Conservation (phyloP, 176 grass and related monocot genomes). For the Oropetium thomaeum region DNA sequence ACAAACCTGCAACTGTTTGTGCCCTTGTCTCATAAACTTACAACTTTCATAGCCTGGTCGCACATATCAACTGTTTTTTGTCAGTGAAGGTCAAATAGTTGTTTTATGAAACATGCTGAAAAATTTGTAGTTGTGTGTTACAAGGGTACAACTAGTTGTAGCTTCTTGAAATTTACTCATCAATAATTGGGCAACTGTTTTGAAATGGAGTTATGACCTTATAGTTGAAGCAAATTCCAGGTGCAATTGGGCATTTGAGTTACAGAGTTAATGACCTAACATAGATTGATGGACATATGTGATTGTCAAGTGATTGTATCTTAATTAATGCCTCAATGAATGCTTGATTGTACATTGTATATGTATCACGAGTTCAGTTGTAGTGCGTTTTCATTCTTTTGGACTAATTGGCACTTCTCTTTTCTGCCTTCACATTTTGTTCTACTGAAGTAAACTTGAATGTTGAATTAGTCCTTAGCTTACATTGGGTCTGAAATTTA, state of each 20-base stretch:
- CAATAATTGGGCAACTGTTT: neutral
- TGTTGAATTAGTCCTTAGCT: constrained; percentile 1
- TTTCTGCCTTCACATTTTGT: constrained; percentile 20
- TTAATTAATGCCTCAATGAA: constrained; percentile 11
- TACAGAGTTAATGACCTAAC: neutral
- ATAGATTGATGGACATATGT: neutral
- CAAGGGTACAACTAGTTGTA: no score
- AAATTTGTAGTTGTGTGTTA: no score
- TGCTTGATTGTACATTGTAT: constrained; percentile 11
- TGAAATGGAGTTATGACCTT: neutral
- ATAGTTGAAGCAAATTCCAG: neutral
- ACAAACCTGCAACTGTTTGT: no score
- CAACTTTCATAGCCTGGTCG: no score
- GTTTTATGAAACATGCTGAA: no score
- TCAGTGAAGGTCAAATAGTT: no score
- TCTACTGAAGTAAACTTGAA: neutral
- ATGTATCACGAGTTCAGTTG: neutral
- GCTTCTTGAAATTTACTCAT: no score
- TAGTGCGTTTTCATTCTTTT: neutral
- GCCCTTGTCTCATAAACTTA: no score
- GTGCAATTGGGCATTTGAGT: neutral
- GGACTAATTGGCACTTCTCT: neutral
- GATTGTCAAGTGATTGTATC: neutral
- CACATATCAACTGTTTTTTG: no score
- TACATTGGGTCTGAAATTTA: neutral